Conservation (phyloP, 129 eudicot genomes). For the Sambucus nigra region DNA sequence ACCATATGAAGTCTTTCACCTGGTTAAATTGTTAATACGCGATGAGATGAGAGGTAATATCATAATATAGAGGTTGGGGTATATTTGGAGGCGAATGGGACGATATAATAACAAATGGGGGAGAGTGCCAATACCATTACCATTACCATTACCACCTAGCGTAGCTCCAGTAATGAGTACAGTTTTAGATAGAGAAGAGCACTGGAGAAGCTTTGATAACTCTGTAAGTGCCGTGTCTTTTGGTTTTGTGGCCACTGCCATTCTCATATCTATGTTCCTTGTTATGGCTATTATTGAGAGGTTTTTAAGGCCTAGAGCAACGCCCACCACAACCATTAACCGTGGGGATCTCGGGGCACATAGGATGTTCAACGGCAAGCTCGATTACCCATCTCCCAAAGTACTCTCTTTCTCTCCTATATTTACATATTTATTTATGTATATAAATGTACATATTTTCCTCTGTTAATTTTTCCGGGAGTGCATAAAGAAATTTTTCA, state of each 20-base stretch:
- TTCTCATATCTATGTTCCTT: constrained; percentile 52
- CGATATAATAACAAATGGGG: background rate
- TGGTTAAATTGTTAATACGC: no score
- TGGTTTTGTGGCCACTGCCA: constrained; percentile 56
- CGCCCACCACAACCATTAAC: constrained; percentile 18
- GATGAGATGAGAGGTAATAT: no score
- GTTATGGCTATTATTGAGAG: constrained; percentile 53
- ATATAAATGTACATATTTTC: no score
- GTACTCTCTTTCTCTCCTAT: constrained; percentile 22
- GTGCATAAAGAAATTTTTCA: background rate
- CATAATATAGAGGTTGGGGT: no score
- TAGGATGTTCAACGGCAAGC: constrained; percentile 30
- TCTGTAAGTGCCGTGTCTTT: constrained; percentile 55
- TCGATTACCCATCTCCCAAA: constrained; percentile 54
- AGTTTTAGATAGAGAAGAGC: constrained; percentile 21
- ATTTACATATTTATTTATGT: constrained; percentile 1
- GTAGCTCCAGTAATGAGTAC: constrained; percentile 31
- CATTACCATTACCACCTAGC: constrained; percentile 19
- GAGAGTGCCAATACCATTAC: no score
- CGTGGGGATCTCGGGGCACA: constrained; percentile 27
- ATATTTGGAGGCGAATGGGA: no score
- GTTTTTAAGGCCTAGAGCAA: constrained; percentile 37
- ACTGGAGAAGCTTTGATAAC: constrained; percentile 42
- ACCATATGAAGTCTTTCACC: no score
- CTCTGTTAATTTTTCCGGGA: no score